These are phyloP conservation scores for Suillus lakei DNA, from an alignment of 768 basidiomycete species.

Conservation along the genomic window DNA sequence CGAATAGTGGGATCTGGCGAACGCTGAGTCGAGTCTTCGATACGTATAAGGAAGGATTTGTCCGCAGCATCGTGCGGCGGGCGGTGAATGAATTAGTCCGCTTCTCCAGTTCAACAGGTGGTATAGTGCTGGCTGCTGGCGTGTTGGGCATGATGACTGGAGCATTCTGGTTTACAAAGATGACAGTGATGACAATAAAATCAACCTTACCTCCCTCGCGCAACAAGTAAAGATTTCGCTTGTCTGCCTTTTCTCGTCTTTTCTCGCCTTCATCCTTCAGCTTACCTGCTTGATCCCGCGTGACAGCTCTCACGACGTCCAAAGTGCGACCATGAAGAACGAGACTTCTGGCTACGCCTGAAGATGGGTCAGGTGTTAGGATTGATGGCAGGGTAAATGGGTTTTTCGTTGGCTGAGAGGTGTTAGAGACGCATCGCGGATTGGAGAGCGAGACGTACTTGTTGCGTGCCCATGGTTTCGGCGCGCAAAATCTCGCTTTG, in stretches of 20 bases:
- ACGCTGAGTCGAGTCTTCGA: slow-evolving; percentile 94
- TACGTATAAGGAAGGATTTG: slow-evolving; percentile 93
- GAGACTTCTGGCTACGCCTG: slow-evolving; percentile 77
- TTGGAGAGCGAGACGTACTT: slow-evolving; percentile 32
- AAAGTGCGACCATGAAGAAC: slow-evolving; percentile 93
- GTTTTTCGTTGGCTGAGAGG: slow-evolving; percentile 66
- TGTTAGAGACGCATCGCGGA: slow-evolving; percentile 3
- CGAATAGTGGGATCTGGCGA: slow-evolving; percentile 90
- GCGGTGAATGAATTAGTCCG: slow-evolving; percentile 87
- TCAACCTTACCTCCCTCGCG: slow-evolving; percentile 85
- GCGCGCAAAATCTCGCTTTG: slow-evolving; percentile 75
- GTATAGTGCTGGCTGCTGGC: slow-evolving; percentile 73
- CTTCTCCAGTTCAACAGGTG: slow-evolving; percentile 80
- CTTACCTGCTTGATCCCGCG: slow-evolving; percentile 84
- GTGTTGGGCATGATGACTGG: slow-evolving; percentile 90
- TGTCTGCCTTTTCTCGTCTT: slow-evolving; percentile 87
- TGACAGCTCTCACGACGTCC: slow-evolving; percentile 89
- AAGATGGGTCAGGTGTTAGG: slow-evolving; percentile 92
- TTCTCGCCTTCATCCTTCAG: slow-evolving; percentile 89
- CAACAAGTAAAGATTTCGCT: slow-evolving; percentile 93
- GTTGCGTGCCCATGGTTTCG: slow-evolving; percentile 58
- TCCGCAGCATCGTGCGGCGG: slow-evolving; percentile 79
- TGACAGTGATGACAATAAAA: neutral
- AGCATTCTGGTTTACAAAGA: slow-evolving; percentile 10
- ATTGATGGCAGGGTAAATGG: slow-evolving; percentile 89